Evolutionary conservation across 495 filamentous ascomycete species (phyloP).

Genomic region (Astrothelium macrocarpum): DNA sequence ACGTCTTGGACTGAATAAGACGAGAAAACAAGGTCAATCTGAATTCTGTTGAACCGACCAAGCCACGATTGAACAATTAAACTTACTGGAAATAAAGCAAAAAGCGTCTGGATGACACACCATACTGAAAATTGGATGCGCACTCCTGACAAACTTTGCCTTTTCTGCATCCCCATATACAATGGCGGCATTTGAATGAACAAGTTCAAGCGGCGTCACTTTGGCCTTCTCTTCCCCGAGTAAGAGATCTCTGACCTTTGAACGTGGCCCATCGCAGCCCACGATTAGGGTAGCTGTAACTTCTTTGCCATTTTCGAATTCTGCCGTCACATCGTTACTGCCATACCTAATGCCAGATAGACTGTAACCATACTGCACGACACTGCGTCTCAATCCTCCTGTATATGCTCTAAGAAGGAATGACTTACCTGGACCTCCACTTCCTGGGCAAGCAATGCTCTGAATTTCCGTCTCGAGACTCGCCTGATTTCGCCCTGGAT

Average conservation of each 20-base stretch:
- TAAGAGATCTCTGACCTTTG: constrained; percentile 15
- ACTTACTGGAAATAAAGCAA: constrained; percentile 9
- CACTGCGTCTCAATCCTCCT: not conserved
- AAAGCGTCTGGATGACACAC: constrained; percentile 21
- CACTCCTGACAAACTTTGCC: constrained; percentile 23
- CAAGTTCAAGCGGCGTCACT: constrained; percentile 10
- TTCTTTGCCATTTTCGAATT: constrained; percentile 20
- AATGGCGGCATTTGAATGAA: constrained; percentile 18
- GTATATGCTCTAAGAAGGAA: not conserved
- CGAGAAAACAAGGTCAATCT: not conserved
- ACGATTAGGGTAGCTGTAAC: constrained; percentile 18
- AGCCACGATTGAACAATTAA: not conserved
- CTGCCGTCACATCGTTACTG: constrained; percentile 10
- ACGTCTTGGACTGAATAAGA: constrained; percentile 21
- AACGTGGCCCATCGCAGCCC: constrained; percentile 22
- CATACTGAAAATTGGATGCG: constrained; percentile 26
- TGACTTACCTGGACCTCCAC: constrained; percentile 9
- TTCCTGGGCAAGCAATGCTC: constrained; percentile 7
- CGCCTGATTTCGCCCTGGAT: constrained; percentile 7
- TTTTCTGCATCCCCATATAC: constrained; percentile 29
- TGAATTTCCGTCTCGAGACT: constrained; percentile 10
- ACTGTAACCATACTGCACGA: constrained; percentile 14
- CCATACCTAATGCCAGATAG: constrained; percentile 12
- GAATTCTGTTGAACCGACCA: not conserved
- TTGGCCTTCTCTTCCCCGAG: constrained; percentile 17